phyloP scores from a whole-genome alignment of 768 basidiomycete species.

The Rhodotorula kratochvilovae region DNA sequence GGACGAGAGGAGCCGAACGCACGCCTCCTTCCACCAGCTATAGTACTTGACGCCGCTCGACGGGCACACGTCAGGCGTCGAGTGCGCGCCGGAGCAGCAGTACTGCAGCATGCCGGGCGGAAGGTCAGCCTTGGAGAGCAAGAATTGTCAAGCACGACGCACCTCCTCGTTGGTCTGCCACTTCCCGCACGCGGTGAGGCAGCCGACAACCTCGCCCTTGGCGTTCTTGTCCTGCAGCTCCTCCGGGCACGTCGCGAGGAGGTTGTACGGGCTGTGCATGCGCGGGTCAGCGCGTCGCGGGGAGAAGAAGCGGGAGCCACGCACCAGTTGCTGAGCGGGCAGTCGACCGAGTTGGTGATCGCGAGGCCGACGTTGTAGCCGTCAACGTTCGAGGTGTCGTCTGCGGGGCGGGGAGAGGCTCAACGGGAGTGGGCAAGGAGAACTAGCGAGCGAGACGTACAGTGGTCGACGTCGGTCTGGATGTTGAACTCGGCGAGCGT shows the following conservation, averaged over 20 bases:
- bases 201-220: conserved; percentile 21
- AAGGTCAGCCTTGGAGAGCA: too few species aligned
- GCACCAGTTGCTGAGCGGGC: conserved; percentile 18
- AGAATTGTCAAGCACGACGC: too few species aligned
- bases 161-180: not conserved
- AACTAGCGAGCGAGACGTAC: not conserved
- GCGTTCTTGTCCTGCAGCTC: conserved; percentile 18
- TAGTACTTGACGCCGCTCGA: conserved; percentile 13
- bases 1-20: not conserved
- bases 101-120: not conserved
- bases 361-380: conserved; percentile 19
- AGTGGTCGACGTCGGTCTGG: conserved; percentile 3
- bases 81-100: conserved; percentile 22
- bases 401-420: not conserved
- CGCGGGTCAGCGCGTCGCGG: not conserved
- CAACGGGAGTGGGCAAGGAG: not conserved
- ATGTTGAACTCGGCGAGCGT: conserved; percentile 24
- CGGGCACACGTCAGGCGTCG: conserved; percentile 4
- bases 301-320: not conserved
- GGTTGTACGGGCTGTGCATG: conserved; percentile 7
- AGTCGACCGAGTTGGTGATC: conserved; percentile 9
- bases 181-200: conserved; percentile 19
- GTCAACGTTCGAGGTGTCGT: conserved; percentile 20
- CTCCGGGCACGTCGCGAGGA: conserved; percentile 3
- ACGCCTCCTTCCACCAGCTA: conserved; percentile 19